Conservation (phyloP, 2,329 filamentous ascomycete genomes). For the Elsinoe perseae region DNA sequence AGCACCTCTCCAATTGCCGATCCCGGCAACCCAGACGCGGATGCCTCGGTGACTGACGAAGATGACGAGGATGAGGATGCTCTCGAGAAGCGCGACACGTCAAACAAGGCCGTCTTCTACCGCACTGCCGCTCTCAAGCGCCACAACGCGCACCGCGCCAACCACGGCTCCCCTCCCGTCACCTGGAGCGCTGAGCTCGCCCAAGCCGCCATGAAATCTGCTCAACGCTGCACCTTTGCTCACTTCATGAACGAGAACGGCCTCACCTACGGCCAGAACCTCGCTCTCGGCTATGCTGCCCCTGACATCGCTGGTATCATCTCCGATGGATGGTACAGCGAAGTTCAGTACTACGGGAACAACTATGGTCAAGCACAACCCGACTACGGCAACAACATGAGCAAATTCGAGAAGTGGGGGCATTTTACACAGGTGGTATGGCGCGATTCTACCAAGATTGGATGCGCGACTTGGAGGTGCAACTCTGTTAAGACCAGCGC, state of each 20-base stretch:
- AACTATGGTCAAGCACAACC: slow-evolving; percentile 17
- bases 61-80: neutral
- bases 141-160: slow-evolving; percentile 6
- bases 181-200: neutral
- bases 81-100: neutral
- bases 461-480: slow-evolving; percentile 26
- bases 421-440: slow-evolving; percentile 36
- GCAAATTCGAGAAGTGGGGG: slow-evolving; percentile 19
- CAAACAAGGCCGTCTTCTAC: neutral
- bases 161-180: slow-evolving; percentile 2
- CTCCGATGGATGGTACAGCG: slow-evolving; percentile 8
- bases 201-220: slow-evolving; percentile 11
- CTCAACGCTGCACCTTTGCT: slow-evolving; percentile 6
- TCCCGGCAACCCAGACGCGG: neutral
- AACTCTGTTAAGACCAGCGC: slow-evolving; percentile 1
- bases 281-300: slow-evolving; percentile 4
- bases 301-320: slow-evolving; percentile 4
- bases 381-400: slow-evolving; percentile 4
- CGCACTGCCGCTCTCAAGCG: neutral
- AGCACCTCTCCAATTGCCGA: neutral
- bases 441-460: slow-evolving; percentile 30
- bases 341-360: slow-evolving; percentile 1
- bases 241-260: slow-evolving; percentile 12
- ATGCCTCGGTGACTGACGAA: neutral
- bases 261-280: slow-evolving; percentile 9